phyloP scores from a whole-genome alignment of 176 grass and related monocot genomes.

The Cocos nucifera region DNA sequence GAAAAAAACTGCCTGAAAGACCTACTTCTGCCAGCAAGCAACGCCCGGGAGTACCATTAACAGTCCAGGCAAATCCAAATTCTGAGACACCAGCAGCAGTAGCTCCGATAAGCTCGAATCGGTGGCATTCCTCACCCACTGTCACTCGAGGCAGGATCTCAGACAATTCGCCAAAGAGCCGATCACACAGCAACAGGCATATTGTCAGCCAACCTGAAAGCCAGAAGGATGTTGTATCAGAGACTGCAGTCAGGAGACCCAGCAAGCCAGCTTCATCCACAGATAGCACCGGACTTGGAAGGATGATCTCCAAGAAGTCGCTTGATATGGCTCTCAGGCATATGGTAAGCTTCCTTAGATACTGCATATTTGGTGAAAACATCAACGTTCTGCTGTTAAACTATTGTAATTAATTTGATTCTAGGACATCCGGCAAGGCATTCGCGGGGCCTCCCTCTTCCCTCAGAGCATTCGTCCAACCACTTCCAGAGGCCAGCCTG shows the following conservation, averaged over 20 bases:
- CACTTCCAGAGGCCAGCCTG: not conserved
- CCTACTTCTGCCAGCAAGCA: not conserved
- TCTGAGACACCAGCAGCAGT: not conserved
- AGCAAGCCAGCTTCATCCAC: constrained; percentile 3
- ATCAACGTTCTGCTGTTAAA: too few relatives aligned
- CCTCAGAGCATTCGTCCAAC: constrained; percentile 21
- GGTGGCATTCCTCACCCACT: constrained; percentile 7
- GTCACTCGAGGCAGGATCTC: not conserved
- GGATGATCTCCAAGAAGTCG: constrained; percentile 11
- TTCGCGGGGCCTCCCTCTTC: constrained; percentile 5
- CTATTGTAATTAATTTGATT: too few relatives aligned
- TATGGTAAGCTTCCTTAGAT: constrained; percentile 5
- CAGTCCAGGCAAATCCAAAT: not conserved
- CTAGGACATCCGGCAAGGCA: constrained; percentile 13
- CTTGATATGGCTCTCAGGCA: constrained; percentile 9
- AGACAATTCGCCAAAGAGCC: not conserved
- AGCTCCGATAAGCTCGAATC: not conserved
- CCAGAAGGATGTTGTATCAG: not conserved
- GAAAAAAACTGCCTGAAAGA: not conserved
- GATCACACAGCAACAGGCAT: not conserved
- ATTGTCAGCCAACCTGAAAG: not conserved
- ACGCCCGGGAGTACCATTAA: not conserved
- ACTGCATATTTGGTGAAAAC: too few relatives aligned
- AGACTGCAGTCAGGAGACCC: not conserved
- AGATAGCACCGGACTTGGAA: constrained; percentile 7